Evolutionary conservation across 2,329 filamentous ascomycete species (phyloP).

Genomic region (Trichoderma guizhouense): DNA sequence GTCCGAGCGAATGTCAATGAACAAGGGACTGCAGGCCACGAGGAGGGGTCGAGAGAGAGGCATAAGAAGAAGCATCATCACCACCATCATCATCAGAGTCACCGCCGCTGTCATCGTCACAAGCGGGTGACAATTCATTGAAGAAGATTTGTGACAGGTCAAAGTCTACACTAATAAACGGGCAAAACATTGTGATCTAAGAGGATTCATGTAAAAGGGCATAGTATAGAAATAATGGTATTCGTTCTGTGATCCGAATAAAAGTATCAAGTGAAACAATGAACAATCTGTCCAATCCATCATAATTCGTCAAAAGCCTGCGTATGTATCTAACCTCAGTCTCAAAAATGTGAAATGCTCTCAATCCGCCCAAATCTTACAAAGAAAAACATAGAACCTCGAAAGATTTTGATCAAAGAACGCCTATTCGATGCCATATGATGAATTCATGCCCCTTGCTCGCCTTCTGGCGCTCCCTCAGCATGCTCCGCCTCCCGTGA

Average conservation of each 20-base stretch:
- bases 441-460: neutral
- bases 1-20: neutral
- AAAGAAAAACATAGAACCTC: neutral
- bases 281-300: neutral
- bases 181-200: neutral
- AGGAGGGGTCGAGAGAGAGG: neutral
- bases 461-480: neutral
- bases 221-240: neutral
- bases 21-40: neutral
- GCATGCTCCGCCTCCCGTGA: conserved; percentile 24
- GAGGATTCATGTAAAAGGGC: neutral
- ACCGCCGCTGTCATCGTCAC: neutral
- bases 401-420: neutral
- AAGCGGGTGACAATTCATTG: neutral
- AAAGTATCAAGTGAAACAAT: neutral
- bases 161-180: neutral
- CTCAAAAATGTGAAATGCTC: neutral
- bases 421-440: neutral
- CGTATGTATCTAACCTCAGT: neutral
- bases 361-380: neutral
- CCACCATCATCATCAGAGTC: neutral
- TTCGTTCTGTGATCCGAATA: neutral
- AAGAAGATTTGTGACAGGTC: neutral
- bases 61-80: neutral
- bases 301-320: neutral